phyloP scores from a whole-genome alignment of 805 yeast species.

The Starmerella geochares region DNA sequence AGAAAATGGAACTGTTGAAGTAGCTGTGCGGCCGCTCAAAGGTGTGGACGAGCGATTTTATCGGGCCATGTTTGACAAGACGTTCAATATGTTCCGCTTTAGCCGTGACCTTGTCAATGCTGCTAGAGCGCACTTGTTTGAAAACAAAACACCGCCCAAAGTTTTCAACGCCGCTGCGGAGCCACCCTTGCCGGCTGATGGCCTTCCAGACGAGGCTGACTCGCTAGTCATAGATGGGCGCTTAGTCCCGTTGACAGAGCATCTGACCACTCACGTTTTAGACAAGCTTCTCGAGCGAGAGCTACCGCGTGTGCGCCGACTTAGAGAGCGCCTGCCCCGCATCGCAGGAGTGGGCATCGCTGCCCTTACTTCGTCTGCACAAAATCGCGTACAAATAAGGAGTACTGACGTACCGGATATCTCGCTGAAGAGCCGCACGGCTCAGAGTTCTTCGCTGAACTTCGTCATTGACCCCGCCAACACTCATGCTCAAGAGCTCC shows the following conservation, averaged over 20 bases:
- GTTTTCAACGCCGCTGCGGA: constrained; percentile 5
- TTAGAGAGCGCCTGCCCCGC: constrained; percentile 8
- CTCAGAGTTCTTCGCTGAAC: background rate
- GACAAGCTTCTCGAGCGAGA: constrained; percentile 18
- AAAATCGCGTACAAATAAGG: constrained; percentile 9
- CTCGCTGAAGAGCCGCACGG: background rate
- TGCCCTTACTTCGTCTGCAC: constrained; percentile 7
- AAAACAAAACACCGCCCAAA: constrained; percentile 14
- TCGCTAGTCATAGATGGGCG: constrained; percentile 22
- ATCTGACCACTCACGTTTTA: constrained; percentile 3
- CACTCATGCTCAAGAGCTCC: constrained; percentile 54
- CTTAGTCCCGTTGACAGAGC: background rate
- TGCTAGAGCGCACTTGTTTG: constrained; percentile 14
- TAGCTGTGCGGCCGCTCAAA: constrained; percentile 15
- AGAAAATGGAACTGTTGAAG: constrained; percentile 12
- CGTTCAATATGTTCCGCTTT: constrained; percentile 16
- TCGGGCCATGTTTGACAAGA: constrained; percentile 9
- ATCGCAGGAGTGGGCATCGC: constrained; percentile 15
- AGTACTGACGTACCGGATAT: constrained; percentile 10
- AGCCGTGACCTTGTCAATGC: constrained; percentile 15
- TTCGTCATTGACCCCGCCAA: constrained; percentile 58
- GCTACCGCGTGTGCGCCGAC: constrained; percentile 14
- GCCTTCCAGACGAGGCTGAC: constrained; percentile 10
- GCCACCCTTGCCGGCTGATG: constrained; percentile 1
- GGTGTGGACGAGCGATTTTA: constrained; percentile 17